Conservation (phyloP, 169 alveolate genomes). For the Plasmodium billcollinsi region DNA sequence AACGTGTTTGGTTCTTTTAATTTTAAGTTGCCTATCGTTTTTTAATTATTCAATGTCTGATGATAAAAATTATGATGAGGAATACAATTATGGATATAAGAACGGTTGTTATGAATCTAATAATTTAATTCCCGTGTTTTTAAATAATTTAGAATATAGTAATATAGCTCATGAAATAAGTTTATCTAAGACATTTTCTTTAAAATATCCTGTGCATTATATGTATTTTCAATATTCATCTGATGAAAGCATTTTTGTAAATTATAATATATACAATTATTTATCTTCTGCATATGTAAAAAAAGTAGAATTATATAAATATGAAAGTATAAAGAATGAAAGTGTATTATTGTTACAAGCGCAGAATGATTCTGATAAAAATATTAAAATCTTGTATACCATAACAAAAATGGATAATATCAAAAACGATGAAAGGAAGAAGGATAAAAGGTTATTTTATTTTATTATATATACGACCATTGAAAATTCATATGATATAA, state of each 20-base stretch:
- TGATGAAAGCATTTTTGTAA: slow-evolving; percentile 16
- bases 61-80: background rate
- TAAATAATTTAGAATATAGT: slow-evolving; percentile 23
- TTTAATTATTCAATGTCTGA: background rate
- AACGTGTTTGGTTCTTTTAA: slow-evolving; percentile 3
- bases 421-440: background rate
- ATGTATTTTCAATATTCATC: slow-evolving; percentile 24
- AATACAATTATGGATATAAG: background rate
- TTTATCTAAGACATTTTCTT: slow-evolving; percentile 16
- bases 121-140: slow-evolving; percentile 34
- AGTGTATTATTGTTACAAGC: slow-evolving; percentile 5
- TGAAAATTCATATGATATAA: background rate
- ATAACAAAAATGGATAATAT: background rate
- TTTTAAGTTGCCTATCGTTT: background rate
- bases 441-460: slow-evolving; percentile 18
- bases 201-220: slow-evolving; percentile 28
- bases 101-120: background rate
- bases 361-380: background rate
- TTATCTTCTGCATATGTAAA: slow-evolving; percentile 17
- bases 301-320: slow-evolving; percentile 22
- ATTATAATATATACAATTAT: slow-evolving; percentile 5
- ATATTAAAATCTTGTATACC: slow-evolving; percentile 2
- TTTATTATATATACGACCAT: slow-evolving; percentile 6
- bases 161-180: slow-evolving; percentile 16
- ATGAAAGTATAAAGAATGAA: background rate